A percentile compares a stretch with the other conserved stretches of the same genome.
These are phyloP conservation scores for Mycena chlorophos DNA, from an alignment of 768 basidiomycete genomes.

Conservation along the genomic window DNA sequence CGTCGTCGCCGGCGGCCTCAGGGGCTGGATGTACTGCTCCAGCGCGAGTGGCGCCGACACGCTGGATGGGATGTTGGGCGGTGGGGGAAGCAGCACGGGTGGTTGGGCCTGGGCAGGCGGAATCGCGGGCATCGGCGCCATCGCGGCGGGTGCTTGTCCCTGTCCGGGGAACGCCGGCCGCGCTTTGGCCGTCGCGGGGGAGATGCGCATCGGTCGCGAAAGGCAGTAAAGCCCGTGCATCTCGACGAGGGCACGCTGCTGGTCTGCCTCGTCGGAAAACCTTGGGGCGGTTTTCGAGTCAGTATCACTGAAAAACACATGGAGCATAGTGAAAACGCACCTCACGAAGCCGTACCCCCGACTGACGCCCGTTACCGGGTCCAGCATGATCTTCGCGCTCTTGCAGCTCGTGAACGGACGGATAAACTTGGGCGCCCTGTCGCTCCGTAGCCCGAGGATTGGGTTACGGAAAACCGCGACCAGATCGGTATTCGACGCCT, in stretches of 20 bases:
- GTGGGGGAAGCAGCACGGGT: neutral
- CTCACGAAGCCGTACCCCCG: conserved; percentile 93
- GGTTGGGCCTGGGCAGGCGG: neutral
- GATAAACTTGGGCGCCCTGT: conserved; percentile 86
- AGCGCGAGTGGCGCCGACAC: conserved; percentile 68
- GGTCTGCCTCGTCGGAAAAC: conserved; percentile 86
- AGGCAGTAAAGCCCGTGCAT: conserved; percentile 91
- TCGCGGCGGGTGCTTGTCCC: conserved; percentile 32
- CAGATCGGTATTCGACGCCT: conserved; percentile 93
- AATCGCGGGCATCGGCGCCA: conserved; percentile 5
- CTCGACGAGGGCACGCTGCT: conserved; percentile 85
- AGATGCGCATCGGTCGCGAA: conserved; percentile 89
- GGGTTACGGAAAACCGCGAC: conserved; percentile 89
- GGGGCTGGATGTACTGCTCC: neutral
- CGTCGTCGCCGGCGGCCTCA: neutral
- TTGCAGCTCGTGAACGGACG: conserved; percentile 88
- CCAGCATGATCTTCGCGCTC: conserved; percentile 94
- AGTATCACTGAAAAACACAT: conserved; percentile 23
- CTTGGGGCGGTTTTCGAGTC: conserved; percentile 35
- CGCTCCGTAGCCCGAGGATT: conserved; percentile 78
- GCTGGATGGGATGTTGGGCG: conserved; percentile 32
- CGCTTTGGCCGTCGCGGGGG: conserved; percentile 85
- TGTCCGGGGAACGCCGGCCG: too few relatives aligned
- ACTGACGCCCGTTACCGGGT: conserved; percentile 87
- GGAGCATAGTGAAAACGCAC: conserved; percentile 36